Conservation (phyloP, 2,329 filamentous ascomycete genomes). For the Tolypocladium album region DNA sequence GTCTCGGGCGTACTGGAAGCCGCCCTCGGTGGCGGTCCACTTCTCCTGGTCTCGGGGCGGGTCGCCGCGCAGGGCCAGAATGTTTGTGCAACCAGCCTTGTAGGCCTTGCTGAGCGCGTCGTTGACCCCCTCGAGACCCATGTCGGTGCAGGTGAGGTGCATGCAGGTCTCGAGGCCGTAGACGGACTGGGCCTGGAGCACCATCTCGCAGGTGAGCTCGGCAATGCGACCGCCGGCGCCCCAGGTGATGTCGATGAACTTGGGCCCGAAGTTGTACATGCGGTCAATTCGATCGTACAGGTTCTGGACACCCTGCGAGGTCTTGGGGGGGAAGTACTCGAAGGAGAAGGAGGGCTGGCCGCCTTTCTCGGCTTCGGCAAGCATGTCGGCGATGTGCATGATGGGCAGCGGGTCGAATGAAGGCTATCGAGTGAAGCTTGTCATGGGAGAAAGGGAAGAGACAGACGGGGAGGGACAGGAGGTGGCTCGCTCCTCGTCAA, state of each 20-base stretch:
- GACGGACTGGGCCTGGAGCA: slow-evolving; percentile 85
- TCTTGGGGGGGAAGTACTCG: slow-evolving; percentile 99
- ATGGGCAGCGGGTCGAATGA: neutral
- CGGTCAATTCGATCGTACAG: slow-evolving; percentile 99
- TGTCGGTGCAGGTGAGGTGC: slow-evolving; percentile 97
- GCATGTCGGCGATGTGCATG: slow-evolving; percentile 95
- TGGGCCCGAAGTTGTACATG: slow-evolving; percentile 89
- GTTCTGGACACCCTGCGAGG: slow-evolving; percentile 94
- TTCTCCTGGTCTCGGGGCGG: slow-evolving; percentile 88
- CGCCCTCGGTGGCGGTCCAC: slow-evolving; percentile 79
- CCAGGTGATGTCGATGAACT: slow-evolving; percentile 98
- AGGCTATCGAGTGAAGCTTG: neutral
- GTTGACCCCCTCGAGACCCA: slow-evolving; percentile 88
- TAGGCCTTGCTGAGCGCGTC: slow-evolving; percentile 80
- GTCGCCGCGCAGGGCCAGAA: slow-evolving; percentile 85
- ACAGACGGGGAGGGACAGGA: neutral
- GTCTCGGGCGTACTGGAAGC: slow-evolving; percentile 88
- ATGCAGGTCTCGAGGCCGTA: slow-evolving; percentile 97
- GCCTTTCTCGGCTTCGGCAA: slow-evolving; percentile 68
- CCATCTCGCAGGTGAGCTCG: slow-evolving; percentile 94
- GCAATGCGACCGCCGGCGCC: slow-evolving; percentile 87
- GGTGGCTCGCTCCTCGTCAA: neutral
- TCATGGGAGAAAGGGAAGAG: neutral
- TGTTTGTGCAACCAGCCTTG: slow-evolving; percentile 94
- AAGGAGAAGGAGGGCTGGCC: slow-evolving; percentile 90